Percentiles rank a stretch among this genome's conserved stretches.
Conservation (phyloP, 768 basidiomycete species). For the Calocybe gangraenosa region DNA sequence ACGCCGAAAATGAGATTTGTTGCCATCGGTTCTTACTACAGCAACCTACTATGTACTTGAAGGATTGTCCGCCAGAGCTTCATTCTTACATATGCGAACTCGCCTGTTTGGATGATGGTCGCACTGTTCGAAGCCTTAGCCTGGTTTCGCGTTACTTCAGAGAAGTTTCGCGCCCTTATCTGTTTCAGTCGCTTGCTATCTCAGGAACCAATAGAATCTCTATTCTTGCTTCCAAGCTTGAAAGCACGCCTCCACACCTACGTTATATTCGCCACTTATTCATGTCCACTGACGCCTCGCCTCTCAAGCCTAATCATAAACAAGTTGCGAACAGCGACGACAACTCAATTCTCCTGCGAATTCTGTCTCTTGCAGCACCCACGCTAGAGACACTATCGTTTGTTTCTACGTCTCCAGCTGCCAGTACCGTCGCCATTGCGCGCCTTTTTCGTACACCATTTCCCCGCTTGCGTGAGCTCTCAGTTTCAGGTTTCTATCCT, state of each 20-base stretch:
- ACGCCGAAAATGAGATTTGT: background rate
- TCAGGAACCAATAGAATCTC: slow-evolving; percentile 24
- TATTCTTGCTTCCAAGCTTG: slow-evolving; percentile 26
- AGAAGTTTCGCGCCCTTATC: slow-evolving; percentile 32
- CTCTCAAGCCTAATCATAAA: slow-evolving; percentile 8
- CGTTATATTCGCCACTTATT: slow-evolving; percentile 41
- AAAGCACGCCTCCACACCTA: slow-evolving; percentile 28
- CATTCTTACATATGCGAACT: slow-evolving; percentile 40
- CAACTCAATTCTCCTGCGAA: slow-evolving; percentile 21
- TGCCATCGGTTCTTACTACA: background rate
- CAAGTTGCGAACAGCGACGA: slow-evolving; percentile 6
- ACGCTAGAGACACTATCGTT: slow-evolving; percentile 39
- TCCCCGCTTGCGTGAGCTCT: slow-evolving; percentile 36
- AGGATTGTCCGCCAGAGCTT: slow-evolving; percentile 39
- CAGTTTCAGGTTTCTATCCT: slow-evolving; percentile 46
- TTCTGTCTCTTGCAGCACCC: slow-evolving; percentile 34
- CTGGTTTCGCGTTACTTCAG: slow-evolving; percentile 36
- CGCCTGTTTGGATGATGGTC: slow-evolving; percentile 36
- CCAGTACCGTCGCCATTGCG: slow-evolving; percentile 35
- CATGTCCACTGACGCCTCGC: slow-evolving; percentile 35
- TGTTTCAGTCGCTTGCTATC: slow-evolving; percentile 36
- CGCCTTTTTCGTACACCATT: slow-evolving; percentile 38
- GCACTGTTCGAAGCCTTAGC: slow-evolving; percentile 31
- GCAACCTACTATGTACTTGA: slow-evolving; percentile 21
- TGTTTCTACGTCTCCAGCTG: slow-evolving; percentile 26